Conservation (phyloP, 495 filamentous ascomycete genomes). For the Lophiotrema nucula region DNA sequence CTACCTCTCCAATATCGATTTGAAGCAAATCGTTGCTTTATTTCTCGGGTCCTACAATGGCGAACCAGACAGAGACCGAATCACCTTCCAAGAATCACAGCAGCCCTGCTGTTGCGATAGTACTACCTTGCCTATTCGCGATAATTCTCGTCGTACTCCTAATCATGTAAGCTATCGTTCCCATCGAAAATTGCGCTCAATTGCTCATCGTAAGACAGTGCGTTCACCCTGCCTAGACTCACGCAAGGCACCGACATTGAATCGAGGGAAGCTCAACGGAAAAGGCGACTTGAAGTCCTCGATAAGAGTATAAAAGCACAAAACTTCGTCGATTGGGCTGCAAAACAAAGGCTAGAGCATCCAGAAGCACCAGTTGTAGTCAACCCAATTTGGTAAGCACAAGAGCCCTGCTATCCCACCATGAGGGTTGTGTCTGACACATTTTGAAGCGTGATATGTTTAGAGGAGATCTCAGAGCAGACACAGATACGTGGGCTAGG, state of each 20-base stretch:
- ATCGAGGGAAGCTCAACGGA: slow-evolving; percentile 18
- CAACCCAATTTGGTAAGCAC: slow-evolving; percentile 26
- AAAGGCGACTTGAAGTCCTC: slow-evolving; percentile 23
- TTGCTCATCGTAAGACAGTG: neutral
- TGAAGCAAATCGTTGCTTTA: too few relatives aligned
- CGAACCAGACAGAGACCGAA: too few relatives aligned
- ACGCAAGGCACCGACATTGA: neutral
- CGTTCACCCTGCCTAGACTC: slow-evolving; percentile 1
- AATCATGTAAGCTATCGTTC: slow-evolving; percentile 8
- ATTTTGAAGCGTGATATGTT: slow-evolving; percentile 30
- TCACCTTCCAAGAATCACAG: neutral
- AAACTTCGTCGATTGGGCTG: slow-evolving; percentile 25
- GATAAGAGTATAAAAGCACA: slow-evolving; percentile 23
- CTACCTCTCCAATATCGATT: too few relatives aligned
- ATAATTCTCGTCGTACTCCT: slow-evolving; percentile 19
- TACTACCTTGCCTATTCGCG: slow-evolving; percentile 18
- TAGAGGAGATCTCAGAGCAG: slow-evolving; percentile 28
- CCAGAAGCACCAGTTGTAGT: slow-evolving; percentile 6
- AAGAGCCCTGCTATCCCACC: neutral
- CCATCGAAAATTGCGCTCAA: too few relatives aligned
- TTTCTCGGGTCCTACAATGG: too few relatives aligned
- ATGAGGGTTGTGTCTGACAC: neutral
- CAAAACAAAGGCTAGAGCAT: slow-evolving; percentile 18
- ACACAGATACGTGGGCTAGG: slow-evolving; percentile 31
- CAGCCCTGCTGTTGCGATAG: slow-evolving; percentile 13